A percentile compares a stretch with the other conserved stretches of the same genome.
Conservation (phyloP, 371 early-diverging fungal genomes). For the Mortierella sp. region DNA sequence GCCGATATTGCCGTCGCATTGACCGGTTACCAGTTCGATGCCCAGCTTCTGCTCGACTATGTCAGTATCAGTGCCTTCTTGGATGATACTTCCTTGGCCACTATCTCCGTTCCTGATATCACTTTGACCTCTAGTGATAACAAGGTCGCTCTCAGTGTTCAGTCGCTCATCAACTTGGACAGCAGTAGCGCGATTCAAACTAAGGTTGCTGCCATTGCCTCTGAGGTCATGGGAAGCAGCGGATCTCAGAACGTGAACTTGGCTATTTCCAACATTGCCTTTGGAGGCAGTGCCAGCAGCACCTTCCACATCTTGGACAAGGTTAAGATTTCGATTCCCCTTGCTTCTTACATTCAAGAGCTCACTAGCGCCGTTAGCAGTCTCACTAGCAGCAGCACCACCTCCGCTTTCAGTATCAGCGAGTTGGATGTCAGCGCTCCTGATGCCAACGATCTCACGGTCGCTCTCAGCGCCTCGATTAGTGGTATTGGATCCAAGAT, state of each 20-base stretch:
- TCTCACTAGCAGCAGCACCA: slow-evolving; percentile 18
- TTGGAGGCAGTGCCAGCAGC: slow-evolving; percentile 37
- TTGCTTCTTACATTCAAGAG: slow-evolving; percentile 51
- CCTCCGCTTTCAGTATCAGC: slow-evolving; percentile 37
- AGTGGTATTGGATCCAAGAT: slow-evolving; percentile 55
- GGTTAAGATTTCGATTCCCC: slow-evolving; percentile 44
- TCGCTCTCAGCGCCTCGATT: slow-evolving; percentile 43
- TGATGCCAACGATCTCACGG: slow-evolving; percentile 41
- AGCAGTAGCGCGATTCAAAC: slow-evolving; percentile 35
- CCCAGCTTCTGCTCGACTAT: slow-evolving; percentile 50
- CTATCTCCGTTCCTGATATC: slow-evolving; percentile 45
- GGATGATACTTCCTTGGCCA: slow-evolving; percentile 47
- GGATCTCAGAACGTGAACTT: slow-evolving; percentile 38
- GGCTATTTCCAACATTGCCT: slow-evolving; percentile 52
- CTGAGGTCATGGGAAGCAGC: slow-evolving; percentile 36
- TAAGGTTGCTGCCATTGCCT: slow-evolving; percentile 54
- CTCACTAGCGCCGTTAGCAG: slow-evolving; percentile 41
- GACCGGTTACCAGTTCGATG: slow-evolving; percentile 47
- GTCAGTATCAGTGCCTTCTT: slow-evolving; percentile 52
- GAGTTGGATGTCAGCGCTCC: slow-evolving; percentile 47
- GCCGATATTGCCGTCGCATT: slow-evolving; percentile 47
- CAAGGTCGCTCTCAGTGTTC: slow-evolving; percentile 33
- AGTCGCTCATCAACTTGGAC: slow-evolving; percentile 36
- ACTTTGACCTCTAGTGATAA: slow-evolving; percentile 41
- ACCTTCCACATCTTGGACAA: slow-evolving; percentile 53